phyloP scores from a whole-genome alignment of 345 rosid species.

The Arabidopsis thaliana region DNA sequence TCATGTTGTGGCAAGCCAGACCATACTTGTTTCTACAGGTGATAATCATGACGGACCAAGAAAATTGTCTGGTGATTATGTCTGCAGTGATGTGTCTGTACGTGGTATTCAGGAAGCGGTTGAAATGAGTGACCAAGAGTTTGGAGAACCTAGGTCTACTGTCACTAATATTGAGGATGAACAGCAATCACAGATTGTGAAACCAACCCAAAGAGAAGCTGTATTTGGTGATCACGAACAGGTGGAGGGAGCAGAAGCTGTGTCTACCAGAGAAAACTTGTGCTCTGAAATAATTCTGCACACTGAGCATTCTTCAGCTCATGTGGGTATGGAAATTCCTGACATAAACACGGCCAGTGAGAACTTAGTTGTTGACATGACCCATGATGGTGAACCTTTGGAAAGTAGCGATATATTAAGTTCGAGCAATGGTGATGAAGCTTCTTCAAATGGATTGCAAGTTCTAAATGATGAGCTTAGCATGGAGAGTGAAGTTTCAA shows the following conservation, averaged over 20 bases:
- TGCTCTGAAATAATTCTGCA: conserved; percentile 27
- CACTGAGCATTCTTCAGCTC: conserved; percentile 31
- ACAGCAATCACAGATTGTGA: conserved; percentile 32
- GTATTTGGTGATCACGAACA: conserved; percentile 32
- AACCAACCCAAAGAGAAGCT: conserved; percentile 42
- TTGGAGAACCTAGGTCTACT: conserved; percentile 35
- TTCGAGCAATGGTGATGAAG: conserved; percentile 40
- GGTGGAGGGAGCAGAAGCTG: conserved; percentile 42
- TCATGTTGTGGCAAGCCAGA: conserved; percentile 28
- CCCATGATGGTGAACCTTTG: conserved; percentile 39
- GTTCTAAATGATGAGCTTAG: conserved; percentile 45
- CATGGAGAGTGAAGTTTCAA: conserved; percentile 45
- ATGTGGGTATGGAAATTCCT: conserved; percentile 43
- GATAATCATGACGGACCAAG: conserved; percentile 40
- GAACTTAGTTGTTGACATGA: conserved; percentile 37
- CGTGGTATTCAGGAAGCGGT: conserved; percentile 39
- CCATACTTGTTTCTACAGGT: conserved; percentile 20
- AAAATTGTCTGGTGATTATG: conserved; percentile 38
- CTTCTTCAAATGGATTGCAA: conserved; percentile 39
- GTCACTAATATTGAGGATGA: conserved; percentile 38
- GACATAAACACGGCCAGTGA: conserved; percentile 33
- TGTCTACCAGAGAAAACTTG: conserved; percentile 40
- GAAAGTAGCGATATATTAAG: conserved; percentile 33
- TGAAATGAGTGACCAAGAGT: conserved; percentile 40
- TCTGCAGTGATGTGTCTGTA: conserved; percentile 35